Conservation (phyloP, 164 flowering plant species). For the Berberis thunbergii region DNA sequence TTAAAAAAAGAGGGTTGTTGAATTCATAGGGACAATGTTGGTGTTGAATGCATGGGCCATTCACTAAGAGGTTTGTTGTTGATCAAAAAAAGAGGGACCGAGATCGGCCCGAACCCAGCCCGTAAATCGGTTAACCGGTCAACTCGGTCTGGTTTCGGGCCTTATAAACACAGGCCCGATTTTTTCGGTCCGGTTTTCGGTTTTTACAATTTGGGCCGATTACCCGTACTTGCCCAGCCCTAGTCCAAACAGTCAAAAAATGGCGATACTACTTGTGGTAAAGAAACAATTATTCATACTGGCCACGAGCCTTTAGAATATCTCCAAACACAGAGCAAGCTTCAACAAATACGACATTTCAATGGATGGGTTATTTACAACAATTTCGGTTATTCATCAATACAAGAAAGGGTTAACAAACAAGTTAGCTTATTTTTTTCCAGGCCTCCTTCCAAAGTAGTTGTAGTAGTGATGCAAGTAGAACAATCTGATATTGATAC, state of each 20-base stretch:
- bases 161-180: no score
- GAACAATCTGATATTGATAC: not conserved
- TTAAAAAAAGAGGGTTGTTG: no score
- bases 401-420: not conserved
- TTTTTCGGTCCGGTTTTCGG: no score
- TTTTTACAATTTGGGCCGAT: no score
- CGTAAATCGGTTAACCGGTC: no score
- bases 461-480: not conserved
- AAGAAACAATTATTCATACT: not conserved
- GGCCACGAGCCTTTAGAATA: not conserved
- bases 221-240: no score
- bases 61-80: no score
- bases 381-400: not conserved
- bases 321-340: not conserved
- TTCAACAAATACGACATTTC: not conserved
- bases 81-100: no score
- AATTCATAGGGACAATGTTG: no score
- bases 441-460: not conserved
- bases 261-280: not conserved
- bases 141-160: no score
- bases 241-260: not conserved
- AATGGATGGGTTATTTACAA: slow-evolving; percentile 4
- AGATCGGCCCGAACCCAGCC: no score
- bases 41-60: no score
- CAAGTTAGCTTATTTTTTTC: slow-evolving; percentile 1